Base-by-base conservation (phyloP, 1,284 basidiomycete species). In the Trichosporon sp. region DNA sequence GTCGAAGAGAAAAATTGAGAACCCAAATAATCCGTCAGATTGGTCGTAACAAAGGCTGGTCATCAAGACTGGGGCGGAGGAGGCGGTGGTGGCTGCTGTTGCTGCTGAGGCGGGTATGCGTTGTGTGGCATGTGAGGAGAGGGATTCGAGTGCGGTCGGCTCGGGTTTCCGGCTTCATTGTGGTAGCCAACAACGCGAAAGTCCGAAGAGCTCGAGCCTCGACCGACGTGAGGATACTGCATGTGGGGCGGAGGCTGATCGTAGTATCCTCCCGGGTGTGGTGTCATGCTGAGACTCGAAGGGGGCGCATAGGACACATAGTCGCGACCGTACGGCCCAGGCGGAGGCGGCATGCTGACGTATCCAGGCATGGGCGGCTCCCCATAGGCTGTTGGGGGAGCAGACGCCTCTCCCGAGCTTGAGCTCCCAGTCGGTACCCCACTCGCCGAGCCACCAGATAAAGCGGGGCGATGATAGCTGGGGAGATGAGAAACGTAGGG, bases 91-190 rank as follows among this genome's bases (percentile, higher is more conserved):
- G 27, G 56, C 29, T 31, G 56, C 23, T 60, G 56, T 29, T 60
- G 56, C 18, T 60, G 56, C 29, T 60, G 56, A 31, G 56, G 18
- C 29, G 56, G 29, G 29, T 60, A 60, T n/a, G 56, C 18, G 56
- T 60, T 60, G 56, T 60, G 56, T 15, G 56, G 56, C 27, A 60
- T 29, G 56, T 60, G 56, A 60, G 56, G 56, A 15, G 56, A 60
- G 15, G 56, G 56, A 11, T 60, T 29, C 29, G 56, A 60, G 56
- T 60, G 56, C 8, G 56, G 56, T n/a, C 56, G 56, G 27, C 56
- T 31, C 9, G 56, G 56, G 29, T 32, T 31, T 18, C 27, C 27
- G 8, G 15, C 56, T 32, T 60, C 56, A 23, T 31, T 31, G 56
- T 60, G 56, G 56, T 60, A 60, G 1, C 56, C 56, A 32, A 31